Conservation (phyloP, 2,329 filamentous ascomycete species). For the Purpureocillium takamizusanense region DNA sequence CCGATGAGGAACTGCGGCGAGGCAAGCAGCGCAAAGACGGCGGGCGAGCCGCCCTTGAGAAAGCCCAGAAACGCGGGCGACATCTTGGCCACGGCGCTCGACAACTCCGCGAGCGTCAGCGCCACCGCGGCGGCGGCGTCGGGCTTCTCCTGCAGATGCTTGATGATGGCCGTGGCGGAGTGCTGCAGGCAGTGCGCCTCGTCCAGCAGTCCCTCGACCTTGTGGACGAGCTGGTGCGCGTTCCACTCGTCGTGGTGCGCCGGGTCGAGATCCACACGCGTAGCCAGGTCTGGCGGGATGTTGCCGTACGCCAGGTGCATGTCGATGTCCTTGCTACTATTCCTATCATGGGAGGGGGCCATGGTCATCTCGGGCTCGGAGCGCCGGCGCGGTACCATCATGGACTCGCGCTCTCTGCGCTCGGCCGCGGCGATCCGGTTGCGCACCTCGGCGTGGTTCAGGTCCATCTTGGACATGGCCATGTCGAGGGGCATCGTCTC, state of each 20-base stretch:
- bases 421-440: slow-evolving; percentile 6
- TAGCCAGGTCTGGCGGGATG: slow-evolving; percentile 58
- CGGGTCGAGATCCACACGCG: slow-evolving; percentile 37
- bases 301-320: slow-evolving; percentile 90
- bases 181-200: slow-evolving; percentile 87
- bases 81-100: slow-evolving; percentile 72
- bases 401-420: slow-evolving; percentile 4
- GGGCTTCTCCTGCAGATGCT: slow-evolving; percentile 60
- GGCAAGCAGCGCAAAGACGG: slow-evolving; percentile 76
- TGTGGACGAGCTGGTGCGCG: slow-evolving; percentile 53
- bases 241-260: slow-evolving; percentile 41
- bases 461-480: slow-evolving; percentile 25
- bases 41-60: slow-evolving; percentile 74
- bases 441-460: slow-evolving; percentile 19
- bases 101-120: slow-evolving; percentile 85
- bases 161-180: slow-evolving; percentile 73
- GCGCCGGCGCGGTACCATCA: slow-evolving; percentile 22
- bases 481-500: slow-evolving; percentile 32
- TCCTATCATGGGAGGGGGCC: slow-evolving; percentile 6
- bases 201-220: slow-evolving; percentile 68
- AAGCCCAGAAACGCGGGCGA: slow-evolving; percentile 68
- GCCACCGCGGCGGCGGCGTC: slow-evolving; percentile 92
- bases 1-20: slow-evolving; percentile 94
- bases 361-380: slow-evolving; percentile 30
- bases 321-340: slow-evolving; percentile 53